phyloP scores from a whole-genome alignment of 2,329 filamentous ascomycete species.

The Amauroascus verrucosus region DNA sequence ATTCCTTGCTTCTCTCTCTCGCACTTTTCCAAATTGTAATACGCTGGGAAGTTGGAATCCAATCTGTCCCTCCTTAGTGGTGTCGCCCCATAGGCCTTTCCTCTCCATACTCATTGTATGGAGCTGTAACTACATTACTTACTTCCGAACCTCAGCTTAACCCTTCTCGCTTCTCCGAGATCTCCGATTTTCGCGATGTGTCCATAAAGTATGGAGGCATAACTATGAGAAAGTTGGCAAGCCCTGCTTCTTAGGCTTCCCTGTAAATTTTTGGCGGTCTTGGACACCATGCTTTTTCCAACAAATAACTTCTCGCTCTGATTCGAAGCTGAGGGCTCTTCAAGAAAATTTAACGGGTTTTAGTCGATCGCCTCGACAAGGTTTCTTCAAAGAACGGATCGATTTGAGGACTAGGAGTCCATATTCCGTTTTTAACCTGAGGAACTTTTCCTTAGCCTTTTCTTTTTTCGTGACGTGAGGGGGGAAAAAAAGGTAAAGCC shows the following conservation, averaged over 20 bases:
- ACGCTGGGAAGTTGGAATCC: too few relatives aligned
- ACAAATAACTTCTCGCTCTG: not conserved
- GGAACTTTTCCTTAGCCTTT: not conserved
- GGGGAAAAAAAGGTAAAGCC: too few relatives aligned
- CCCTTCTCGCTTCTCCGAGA: not conserved
- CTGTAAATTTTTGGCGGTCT: not conserved
- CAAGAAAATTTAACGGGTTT: constrained; percentile 6
- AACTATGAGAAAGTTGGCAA: not conserved
- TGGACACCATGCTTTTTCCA: not conserved
- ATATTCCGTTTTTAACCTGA: not conserved
- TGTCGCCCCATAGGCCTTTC: too few relatives aligned
- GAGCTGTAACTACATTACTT: too few relatives aligned
- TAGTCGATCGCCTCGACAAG: constrained; percentile 3
- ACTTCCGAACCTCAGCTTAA: too few relatives aligned
- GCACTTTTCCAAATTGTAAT: too few relatives aligned
- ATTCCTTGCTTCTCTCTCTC: not conserved
- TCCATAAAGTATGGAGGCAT: too few relatives aligned
- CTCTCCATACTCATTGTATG: too few relatives aligned
- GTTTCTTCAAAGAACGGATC: not conserved
- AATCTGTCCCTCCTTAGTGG: too few relatives aligned
- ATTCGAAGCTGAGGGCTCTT: constrained; percentile 8
- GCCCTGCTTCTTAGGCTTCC: not conserved
- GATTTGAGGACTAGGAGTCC: not conserved
- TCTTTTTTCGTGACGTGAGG: not conserved
- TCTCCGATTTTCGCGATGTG: not conserved